Conservation (phyloP, 2,329 filamentous ascomycete species). For the Fusarium illudens region DNA sequence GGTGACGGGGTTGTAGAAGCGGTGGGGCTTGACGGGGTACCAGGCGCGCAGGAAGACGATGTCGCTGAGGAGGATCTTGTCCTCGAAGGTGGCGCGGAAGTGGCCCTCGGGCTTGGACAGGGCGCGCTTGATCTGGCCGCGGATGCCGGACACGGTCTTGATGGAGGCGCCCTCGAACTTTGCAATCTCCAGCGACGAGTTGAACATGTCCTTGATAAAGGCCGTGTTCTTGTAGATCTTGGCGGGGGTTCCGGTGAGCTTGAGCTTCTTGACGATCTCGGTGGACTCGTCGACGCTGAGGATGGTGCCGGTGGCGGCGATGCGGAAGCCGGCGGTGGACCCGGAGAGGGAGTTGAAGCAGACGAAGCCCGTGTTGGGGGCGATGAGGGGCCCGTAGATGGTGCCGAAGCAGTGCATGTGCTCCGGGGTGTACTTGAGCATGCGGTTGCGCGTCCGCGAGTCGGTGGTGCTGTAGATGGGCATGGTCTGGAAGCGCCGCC, state of each 20-base stretch:
- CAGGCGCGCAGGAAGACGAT: slow-evolving; percentile 96
- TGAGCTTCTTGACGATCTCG: slow-evolving; percentile 99
- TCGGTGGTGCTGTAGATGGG: slow-evolving; percentile 96
- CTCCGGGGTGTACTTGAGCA: slow-evolving; percentile 99
- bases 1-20: slow-evolving; percentile 96
- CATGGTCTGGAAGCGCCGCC: slow-evolving; percentile 91
- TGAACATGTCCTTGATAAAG: slow-evolving; percentile 99
- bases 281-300: slow-evolving; percentile 93
- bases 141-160: slow-evolving; percentile 93
- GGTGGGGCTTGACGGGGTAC: slow-evolving; percentile 94
- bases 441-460: slow-evolving; percentile 90
- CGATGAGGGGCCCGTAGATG: slow-evolving; percentile 93
- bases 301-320: slow-evolving; percentile 93
- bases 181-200: slow-evolving; percentile 87
- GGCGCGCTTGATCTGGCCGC: slow-evolving; percentile 96
- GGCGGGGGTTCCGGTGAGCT: slow-evolving; percentile 90
- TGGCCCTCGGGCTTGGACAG: slow-evolving; percentile 92
- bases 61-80: slow-evolving; percentile 96
- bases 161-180: slow-evolving; percentile 98
- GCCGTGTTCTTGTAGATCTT: slow-evolving; percentile 99
- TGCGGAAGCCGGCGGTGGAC: slow-evolving; percentile 87
- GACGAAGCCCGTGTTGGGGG: slow-evolving; percentile 94
- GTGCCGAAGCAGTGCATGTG: slow-evolving; percentile 99
- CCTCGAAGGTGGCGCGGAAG: slow-evolving; percentile 97
- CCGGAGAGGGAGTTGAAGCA: slow-evolving; percentile 90